A percentile compares a stretch with the other conserved stretches of the same genome.
Evolutionary conservation across 495 filamentous ascomycete genomes (phyloP).

Genomic region (Hypoxylon lienhwacheense): DNA sequence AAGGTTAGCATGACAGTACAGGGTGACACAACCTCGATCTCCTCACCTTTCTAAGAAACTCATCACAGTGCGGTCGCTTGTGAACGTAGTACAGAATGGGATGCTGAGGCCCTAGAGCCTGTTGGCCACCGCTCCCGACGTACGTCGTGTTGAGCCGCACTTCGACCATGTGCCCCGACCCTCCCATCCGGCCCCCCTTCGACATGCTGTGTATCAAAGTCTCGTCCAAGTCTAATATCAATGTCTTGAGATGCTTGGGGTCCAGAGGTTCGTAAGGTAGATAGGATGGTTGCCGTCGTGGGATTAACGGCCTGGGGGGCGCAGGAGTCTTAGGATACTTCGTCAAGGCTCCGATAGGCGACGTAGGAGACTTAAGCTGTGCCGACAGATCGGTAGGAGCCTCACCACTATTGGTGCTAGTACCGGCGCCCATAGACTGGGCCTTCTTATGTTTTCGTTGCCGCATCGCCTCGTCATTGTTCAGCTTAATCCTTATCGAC

Average conservation of each 20-base stretch:
- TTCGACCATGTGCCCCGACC: slow-evolving; percentile 97
- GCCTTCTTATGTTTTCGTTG: slow-evolving; percentile 62
- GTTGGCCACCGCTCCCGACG: slow-evolving; percentile 62
- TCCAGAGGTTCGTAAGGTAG: slow-evolving; percentile 52
- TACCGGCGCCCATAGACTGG: slow-evolving; percentile 46
- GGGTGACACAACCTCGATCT: background rate
- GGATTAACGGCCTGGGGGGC: slow-evolving; percentile 87
- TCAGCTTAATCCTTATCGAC: slow-evolving; percentile 87
- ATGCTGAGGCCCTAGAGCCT: slow-evolving; percentile 78
- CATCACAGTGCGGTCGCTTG: slow-evolving; percentile 94
- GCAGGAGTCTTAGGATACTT: slow-evolving; percentile 87
- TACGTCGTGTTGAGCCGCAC: slow-evolving; percentile 78
- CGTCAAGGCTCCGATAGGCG: slow-evolving; percentile 74
- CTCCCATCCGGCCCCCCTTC: slow-evolving; percentile 94
- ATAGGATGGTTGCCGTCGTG: slow-evolving; percentile 82
- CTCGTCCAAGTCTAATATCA: slow-evolving; percentile 95
- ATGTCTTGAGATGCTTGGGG: slow-evolving; percentile 72
- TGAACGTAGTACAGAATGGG: slow-evolving; percentile 99
- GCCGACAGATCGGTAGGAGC: slow-evolving; percentile 48
- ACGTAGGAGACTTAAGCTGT: slow-evolving; percentile 86
- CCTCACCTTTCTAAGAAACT: slow-evolving; percentile 84
- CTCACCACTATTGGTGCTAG: slow-evolving; percentile 32
- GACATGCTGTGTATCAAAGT: slow-evolving; percentile 97
- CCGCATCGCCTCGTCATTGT: slow-evolving; percentile 73
- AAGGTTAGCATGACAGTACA: slow-evolving; percentile 11